Percentiles rank a stretch among this genome's conserved stretches.
Conservation (phyloP, 495 filamentous ascomycete genomes). For the Monascus purpureus region DNA sequence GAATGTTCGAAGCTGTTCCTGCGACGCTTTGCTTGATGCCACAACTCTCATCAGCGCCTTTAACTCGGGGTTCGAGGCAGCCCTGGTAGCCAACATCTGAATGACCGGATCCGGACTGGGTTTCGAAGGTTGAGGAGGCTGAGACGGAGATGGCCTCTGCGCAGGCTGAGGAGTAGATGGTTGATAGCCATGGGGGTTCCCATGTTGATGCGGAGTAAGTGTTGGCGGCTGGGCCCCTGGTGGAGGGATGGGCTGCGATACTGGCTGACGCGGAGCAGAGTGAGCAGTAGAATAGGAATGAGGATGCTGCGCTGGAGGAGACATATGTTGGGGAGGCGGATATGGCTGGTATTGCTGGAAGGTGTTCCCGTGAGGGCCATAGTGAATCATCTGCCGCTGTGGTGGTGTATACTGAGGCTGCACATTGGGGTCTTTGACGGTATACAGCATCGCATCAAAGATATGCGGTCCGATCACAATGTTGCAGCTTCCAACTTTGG, state of each 20-base stretch:
- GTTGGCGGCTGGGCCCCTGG: slow-evolving; percentile 11
- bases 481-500: slow-evolving; percentile 62
- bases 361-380: slow-evolving; percentile 44
- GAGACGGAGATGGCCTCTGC: slow-evolving; percentile 18
- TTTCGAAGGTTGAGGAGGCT: slow-evolving; percentile 27
- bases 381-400: slow-evolving; percentile 52
- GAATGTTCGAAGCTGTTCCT: slow-evolving; percentile 71
- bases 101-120: slow-evolving; percentile 83
- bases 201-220: slow-evolving; percentile 7
- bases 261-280: slow-evolving; percentile 9
- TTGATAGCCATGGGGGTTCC: slow-evolving; percentile 2
- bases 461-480: slow-evolving; percentile 84
- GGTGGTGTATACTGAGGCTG: slow-evolving; percentile 37
- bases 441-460: slow-evolving; percentile 76
- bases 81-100: slow-evolving; percentile 76
- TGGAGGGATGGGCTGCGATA: slow-evolving; percentile 7
- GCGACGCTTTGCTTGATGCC: slow-evolving; percentile 69
- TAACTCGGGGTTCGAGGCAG: slow-evolving; percentile 73
- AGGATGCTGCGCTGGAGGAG: slow-evolving; percentile 9
- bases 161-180: slow-evolving; percentile 9
- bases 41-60: slow-evolving; percentile 95
- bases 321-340: slow-evolving; percentile 24
- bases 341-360: slow-evolving; percentile 35
- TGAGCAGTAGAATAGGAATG: slow-evolving; percentile 2
- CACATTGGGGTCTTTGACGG: slow-evolving; percentile 57